Base-by-base conservation (phyloP, 257 asterid genomes). In the Solanum tarijense region DNA sequence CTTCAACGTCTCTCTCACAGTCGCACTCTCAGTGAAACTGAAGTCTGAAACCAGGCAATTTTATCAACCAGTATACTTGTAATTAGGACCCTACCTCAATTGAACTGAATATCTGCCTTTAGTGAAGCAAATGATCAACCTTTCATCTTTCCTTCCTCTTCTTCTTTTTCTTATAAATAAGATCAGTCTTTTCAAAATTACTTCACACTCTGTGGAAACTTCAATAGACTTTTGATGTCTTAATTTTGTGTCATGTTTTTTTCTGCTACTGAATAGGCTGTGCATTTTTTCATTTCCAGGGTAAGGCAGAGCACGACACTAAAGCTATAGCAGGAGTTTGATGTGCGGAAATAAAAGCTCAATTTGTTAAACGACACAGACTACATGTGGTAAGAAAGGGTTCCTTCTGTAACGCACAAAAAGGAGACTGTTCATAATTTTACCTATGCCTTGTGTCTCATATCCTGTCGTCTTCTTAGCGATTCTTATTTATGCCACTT, bases 271-370 rank as follows among this genome's bases (percentile, higher is more conserved):
- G 35, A 58, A 4, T 39, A 38, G 27, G 10, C 43, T 62, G 52
- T 39, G 78, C 31, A 32, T 32, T 29, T 60, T 25, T 35, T 75
- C 38, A 5, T 21, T 81, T 41, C 83, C 91, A 94, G 98, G 96
- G 91, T 32, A 94, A 92, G 90, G 66, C 94, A 27, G 93, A 90
- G 87, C 90, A 94, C 7, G 94, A 91, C 36, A 48, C 86, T 83
- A 92, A 94, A 94, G 89, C 98, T 83, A 88, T 94, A n/a, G 91
- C 95, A 11, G 85, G 95, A 91, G 95, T 91, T 90, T 94, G 90
- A 94, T 91, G 31, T 69, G 87, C 20, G 43, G 46, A 25, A 43
- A 74, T 81, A 85, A 81, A 48, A 86, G 38, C 58, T 52, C 23
- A 68, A 79, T 79, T 69, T 86, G 88, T 43, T 75, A 83, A 48